Percentiles rank a stretch among this genome's conserved stretches.
phyloP scores from a whole-genome alignment of 2,329 filamentous ascomycete genomes.

The Apiospora aurea region DNA sequence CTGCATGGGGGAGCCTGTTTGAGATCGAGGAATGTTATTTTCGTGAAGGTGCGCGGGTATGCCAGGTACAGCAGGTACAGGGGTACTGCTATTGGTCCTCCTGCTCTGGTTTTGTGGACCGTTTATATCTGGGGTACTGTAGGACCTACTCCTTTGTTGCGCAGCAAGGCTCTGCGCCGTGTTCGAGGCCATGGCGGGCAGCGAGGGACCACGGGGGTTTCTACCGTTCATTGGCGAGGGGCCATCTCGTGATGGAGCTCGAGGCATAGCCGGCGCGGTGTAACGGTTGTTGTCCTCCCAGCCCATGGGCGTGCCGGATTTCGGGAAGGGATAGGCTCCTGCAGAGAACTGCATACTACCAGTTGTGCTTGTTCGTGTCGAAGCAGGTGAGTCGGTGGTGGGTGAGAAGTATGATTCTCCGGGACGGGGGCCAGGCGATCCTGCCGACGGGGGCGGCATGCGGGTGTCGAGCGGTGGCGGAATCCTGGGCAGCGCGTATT shows the following conservation, averaged over 20 bases:
- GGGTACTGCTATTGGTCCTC: conserved; percentile 57
- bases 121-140: conserved; percentile 95
- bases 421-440: conserved; percentile 67
- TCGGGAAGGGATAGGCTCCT: conserved; percentile 72
- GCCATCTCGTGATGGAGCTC: conserved; percentile 80
- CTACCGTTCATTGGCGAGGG: conserved; percentile 67
- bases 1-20: conserved; percentile 79
- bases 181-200: conserved; percentile 72
- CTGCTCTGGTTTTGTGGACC: conserved; percentile 65
- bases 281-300: conserved; percentile 83
- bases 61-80: conserved; percentile 75
- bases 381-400: conserved; percentile 78
- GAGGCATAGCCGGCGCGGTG: conserved; percentile 85
- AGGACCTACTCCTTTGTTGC: conserved; percentile 82
- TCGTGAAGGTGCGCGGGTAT: conserved; percentile 76
- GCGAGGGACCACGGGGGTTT: conserved; percentile 77
- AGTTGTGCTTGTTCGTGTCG: conserved; percentile 76
- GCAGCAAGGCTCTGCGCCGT: conserved; percentile 60
- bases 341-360: conserved; percentile 72
- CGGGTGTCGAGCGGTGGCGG: conserved; percentile 69
- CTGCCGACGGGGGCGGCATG: conserved; percentile 45
- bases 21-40: conserved; percentile 74
- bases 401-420: conserved; percentile 96
- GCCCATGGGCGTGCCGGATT: conserved; percentile 71
- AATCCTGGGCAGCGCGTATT: conserved; percentile 72